phyloP scores from a whole-genome alignment of 805 yeast genomes.

The Myxozyma mucilagina region DNA sequence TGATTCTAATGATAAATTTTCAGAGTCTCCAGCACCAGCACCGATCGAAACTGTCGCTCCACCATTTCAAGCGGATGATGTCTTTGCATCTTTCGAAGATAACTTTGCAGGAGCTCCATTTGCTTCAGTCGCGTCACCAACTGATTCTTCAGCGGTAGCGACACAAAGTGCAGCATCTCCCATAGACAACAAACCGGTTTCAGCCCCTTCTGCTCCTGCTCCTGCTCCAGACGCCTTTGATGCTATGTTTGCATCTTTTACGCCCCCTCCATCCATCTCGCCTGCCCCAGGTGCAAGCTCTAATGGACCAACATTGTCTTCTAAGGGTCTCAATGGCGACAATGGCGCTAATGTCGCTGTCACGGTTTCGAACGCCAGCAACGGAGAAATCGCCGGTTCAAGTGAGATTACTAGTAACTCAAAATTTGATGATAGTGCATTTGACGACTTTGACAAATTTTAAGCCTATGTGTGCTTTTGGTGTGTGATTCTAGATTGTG shows the following conservation, averaged over 20 bases:
- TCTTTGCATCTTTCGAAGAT: slow-evolving; percentile 14
- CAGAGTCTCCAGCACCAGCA: slow-evolving; percentile 12
- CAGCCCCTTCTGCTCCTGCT: slow-evolving; percentile 33
- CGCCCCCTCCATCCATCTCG: slow-evolving; percentile 18
- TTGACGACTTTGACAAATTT: slow-evolving; percentile 26
- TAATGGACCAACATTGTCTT: slow-evolving; percentile 30
- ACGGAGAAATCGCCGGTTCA: no score
- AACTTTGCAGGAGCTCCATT: slow-evolving; percentile 23
- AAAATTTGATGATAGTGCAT: slow-evolving; percentile 19
- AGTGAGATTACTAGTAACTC: background rate
- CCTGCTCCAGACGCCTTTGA: slow-evolving; percentile 20
- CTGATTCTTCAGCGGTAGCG: slow-evolving; percentile 37
- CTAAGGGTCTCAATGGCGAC: slow-evolving; percentile 19
- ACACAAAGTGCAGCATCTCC: slow-evolving; percentile 56
- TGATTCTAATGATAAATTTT: background rate
- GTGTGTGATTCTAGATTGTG: background rate
- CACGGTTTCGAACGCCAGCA: no score
- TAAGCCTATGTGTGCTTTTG: background rate
- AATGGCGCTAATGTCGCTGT: background rate
- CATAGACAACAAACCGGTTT: slow-evolving; percentile 48
- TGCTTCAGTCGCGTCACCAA: slow-evolving; percentile 11
- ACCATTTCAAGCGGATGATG: slow-evolving; percentile 34
- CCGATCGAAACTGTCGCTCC: background rate
- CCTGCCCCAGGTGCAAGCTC: slow-evolving; percentile 18
- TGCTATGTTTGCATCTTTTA: slow-evolving; percentile 50